phyloP scores from a whole-genome alignment of 179 eudicot genomes.

The Corrigiola litoralis region DNA sequence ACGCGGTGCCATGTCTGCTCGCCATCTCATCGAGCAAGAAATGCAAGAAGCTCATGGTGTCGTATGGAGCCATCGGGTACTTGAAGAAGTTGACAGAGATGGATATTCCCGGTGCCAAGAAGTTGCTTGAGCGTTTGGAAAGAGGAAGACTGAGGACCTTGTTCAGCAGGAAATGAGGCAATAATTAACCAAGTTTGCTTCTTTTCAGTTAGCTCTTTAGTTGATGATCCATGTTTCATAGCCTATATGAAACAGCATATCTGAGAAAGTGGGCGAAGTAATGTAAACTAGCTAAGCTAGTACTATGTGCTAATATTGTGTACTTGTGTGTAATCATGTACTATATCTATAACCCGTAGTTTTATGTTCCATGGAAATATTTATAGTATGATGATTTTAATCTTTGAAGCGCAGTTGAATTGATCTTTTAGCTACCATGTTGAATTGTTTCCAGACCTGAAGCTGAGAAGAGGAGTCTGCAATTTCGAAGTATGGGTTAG shows the following conservation, averaged over 20 bases:
- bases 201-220: not conserved
- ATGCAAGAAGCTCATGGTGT: constrained; percentile 82
- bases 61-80: constrained; percentile 95
- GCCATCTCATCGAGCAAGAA: constrained; percentile 67
- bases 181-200: not conserved
- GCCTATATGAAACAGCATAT: constrained; percentile 50
- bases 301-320: not conserved
- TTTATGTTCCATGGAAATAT: constrained; percentile 12
- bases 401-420: not conserved
- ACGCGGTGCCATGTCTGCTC: constrained; percentile 57
- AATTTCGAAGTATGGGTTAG: too few species aligned
- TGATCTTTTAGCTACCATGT: not conserved
- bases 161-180: constrained; percentile 59
- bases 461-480: too few species aligned
- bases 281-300: constrained; percentile 12
- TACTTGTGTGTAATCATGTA: constrained; percentile 18
- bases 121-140: constrained; percentile 80
- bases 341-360: constrained; percentile 11
- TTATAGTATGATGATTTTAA: not conserved
- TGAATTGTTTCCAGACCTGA: too few species aligned
- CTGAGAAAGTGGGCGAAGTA: not conserved
- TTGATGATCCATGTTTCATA: constrained; percentile 47
- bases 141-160: constrained; percentile 67
- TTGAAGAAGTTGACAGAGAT: constrained; percentile 79
- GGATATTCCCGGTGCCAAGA: constrained; percentile 80